A percentile compares a stretch with the other conserved stretches of the same genome.
Evolutionary conservation across 1,284 basidiomycete species (phyloP).

Genomic region (Gymnopus androsaceus): DNA sequence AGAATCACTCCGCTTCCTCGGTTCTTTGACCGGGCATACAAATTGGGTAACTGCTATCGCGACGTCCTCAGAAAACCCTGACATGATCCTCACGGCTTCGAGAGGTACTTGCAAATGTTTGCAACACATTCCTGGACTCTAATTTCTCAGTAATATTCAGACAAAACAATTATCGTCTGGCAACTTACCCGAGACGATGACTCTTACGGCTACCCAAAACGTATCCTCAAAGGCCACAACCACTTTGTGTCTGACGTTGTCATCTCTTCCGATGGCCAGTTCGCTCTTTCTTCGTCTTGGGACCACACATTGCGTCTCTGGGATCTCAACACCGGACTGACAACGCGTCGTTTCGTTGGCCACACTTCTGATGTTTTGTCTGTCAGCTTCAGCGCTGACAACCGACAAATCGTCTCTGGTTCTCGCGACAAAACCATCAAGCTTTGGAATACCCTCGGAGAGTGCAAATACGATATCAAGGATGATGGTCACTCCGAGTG

Average conservation of each 20-base stretch:
- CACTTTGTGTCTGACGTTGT: conserved; percentile 99
- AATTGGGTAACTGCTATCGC: conserved; percentile 98
- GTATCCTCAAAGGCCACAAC: conserved; percentile 98
- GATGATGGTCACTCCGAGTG: conserved; percentile 98
- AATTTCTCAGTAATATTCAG: conserved; percentile 44
- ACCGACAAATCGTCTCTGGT: conserved; percentile 98
- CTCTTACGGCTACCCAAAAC: conserved; percentile 93
- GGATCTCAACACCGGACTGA: conserved; percentile 95
- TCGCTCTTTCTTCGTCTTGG: conserved; percentile 99
- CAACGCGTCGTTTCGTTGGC: conserved; percentile 96
- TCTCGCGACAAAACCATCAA: conserved; percentile 98
- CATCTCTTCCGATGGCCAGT: conserved; percentile 98
- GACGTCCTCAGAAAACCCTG: conserved; percentile 94
- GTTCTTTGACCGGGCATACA: conserved; percentile 92
- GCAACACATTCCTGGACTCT: conserved; percentile 23
- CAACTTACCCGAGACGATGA: conserved; percentile 95
- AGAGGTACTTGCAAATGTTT: conserved; percentile 63
- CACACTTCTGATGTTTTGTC: conserved; percentile 98
- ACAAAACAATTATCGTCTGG: conserved; percentile 99
- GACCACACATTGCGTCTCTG: conserved; percentile 99
- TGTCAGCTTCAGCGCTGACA: conserved; percentile 96
- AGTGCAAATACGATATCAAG: conserved; percentile 99
- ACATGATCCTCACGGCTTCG: conserved; percentile 96
- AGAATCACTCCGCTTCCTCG: conserved; percentile 90
- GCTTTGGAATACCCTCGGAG: conserved; percentile 99